Evolutionary conservation across 2,329 filamentous ascomycete genomes (phyloP), one percentile per base, ranked within the genome.

Genomic region (Xylariaceae sp.): DNA sequence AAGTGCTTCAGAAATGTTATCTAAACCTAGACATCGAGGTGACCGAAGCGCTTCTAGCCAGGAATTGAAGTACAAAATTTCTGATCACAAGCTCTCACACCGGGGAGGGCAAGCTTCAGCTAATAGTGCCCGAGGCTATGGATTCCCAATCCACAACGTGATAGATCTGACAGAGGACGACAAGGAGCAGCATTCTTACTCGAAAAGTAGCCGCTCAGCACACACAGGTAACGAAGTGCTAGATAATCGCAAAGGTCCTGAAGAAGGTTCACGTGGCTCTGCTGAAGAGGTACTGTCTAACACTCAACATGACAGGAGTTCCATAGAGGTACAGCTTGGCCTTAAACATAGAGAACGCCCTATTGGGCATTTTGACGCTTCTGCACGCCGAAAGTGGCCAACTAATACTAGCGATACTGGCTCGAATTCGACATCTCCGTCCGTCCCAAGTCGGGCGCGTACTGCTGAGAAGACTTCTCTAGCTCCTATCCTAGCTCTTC

Each of bases 101-200:
- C 61, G 50, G 44, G 21, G 19, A 40, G 16, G 18, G 20, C 20
- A 40, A 21, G 32, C 32, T 48, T 14, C 45, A 20, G 26, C 42
- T n/a, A 54, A 47, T 20, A 47, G 23, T 44, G 18, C 29, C 6
- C 48, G 40, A 37, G 46, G 23, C 16, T 20, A n/a, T 10, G 20
- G 20, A 19, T 26, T 56, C 41, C 48, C 52, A 44, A 40, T 48
- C 2, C 20, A 50, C 18, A 32, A 47, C 7, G 47, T 65, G 18
- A 65, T 68, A 47, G 67, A 66, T 43, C 61, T 65, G 42, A 68
- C 64, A 2, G 44, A 23, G n/a, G 65, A 66, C 20, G 60, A 67
- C 20, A 48, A 50, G 20, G 18, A 40, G 20, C 42, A 48, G n/a
- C 52, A 43, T 12, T 29, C 20, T 58, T 44, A 43, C 14, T 50